phyloP scores from a whole-genome alignment of 306 rosid genomes.

The Casuarina cunninghamiana region DNA sequence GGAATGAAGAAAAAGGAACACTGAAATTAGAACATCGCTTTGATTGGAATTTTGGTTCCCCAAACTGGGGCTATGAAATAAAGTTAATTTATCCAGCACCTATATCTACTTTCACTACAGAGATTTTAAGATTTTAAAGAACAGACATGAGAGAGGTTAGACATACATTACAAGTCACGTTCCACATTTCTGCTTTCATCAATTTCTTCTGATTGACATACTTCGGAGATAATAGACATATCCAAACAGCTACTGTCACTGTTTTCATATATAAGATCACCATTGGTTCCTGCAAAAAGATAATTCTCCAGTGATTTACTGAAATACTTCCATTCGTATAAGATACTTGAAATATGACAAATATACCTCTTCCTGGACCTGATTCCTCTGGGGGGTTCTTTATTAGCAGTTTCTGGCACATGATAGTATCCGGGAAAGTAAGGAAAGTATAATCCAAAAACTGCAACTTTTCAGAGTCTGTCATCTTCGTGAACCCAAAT shows the following conservation, averaged over 20 bases:
- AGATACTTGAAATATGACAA: constrained; percentile 1
- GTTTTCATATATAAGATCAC: constrained; percentile 21
- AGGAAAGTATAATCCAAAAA: constrained; percentile 72
- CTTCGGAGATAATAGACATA: constrained; percentile 44
- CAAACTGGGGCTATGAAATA: background rate
- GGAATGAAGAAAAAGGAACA: background rate
- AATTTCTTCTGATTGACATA: constrained; percentile 38
- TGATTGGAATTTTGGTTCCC: background rate
- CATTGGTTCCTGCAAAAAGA: constrained; percentile 39
- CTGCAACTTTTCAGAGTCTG: constrained; percentile 52
- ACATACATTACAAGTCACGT: constrained; percentile 54
- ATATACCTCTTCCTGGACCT: constrained; percentile 39
- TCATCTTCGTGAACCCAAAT: constrained; percentile 74
- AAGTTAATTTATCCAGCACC: background rate
- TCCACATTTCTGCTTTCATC: constrained; percentile 32
- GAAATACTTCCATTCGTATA: constrained; percentile 1
- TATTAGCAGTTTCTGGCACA: constrained; percentile 74
- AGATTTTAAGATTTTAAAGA: background rate
- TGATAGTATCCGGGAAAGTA: constrained; percentile 68
- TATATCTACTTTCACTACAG: background rate
- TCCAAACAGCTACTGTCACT: constrained; percentile 23
- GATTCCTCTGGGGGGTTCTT: constrained; percentile 33
- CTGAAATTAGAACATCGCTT: background rate
- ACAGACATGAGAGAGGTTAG: constrained; percentile 16
- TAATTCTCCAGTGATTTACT: constrained; percentile 8